Conservation (phyloP, 208 protist species). For the Zelonia costaricensis region DNA sequence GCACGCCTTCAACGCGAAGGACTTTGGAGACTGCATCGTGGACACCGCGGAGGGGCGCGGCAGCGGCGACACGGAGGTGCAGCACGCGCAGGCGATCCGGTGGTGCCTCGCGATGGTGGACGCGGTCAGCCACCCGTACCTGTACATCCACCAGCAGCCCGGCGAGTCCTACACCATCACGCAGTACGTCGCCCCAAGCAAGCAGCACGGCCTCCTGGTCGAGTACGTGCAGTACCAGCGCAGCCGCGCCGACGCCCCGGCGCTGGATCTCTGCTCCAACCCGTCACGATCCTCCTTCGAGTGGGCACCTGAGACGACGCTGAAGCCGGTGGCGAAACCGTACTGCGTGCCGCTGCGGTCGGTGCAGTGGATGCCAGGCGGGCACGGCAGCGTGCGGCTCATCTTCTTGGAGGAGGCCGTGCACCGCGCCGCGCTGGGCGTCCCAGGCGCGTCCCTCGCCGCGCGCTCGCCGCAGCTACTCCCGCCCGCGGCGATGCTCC, state of each 20-base stretch:
- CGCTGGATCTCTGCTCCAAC: constrained; percentile 23
- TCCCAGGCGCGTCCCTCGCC: too few species aligned
- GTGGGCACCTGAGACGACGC: constrained; percentile 19
- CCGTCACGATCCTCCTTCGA: constrained; percentile 10
- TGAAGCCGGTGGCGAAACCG: constrained; percentile 13
- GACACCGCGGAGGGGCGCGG: constrained; percentile 14
- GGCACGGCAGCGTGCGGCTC: constrained; percentile 5
- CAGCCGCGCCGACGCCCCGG: background rate
- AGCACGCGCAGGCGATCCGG: constrained; percentile 17
- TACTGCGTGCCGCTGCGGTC: constrained; percentile 26
- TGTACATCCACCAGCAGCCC: constrained; percentile 34
- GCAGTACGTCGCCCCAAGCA: constrained; percentile 30
- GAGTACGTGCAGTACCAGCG: constrained; percentile 20
- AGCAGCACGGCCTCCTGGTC: constrained; percentile 19
- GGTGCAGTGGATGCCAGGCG: constrained; percentile 16
- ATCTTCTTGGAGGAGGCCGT: constrained; percentile 19
- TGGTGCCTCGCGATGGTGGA: constrained; percentile 29
- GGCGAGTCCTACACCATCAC: constrained; percentile 33
- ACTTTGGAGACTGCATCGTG: constrained; percentile 47
- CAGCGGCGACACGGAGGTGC: constrained; percentile 16
- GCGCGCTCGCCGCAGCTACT: too few species aligned
- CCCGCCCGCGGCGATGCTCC: background rate
- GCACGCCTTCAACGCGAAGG: constrained; percentile 25
- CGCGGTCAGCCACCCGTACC: constrained; percentile 39
- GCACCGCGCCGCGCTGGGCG: constrained; percentile 15